These are phyloP conservation scores for Xylaria cubensis DNA, from an alignment of 495 filamentous ascomycete species.

Conservation along the genomic window DNA sequence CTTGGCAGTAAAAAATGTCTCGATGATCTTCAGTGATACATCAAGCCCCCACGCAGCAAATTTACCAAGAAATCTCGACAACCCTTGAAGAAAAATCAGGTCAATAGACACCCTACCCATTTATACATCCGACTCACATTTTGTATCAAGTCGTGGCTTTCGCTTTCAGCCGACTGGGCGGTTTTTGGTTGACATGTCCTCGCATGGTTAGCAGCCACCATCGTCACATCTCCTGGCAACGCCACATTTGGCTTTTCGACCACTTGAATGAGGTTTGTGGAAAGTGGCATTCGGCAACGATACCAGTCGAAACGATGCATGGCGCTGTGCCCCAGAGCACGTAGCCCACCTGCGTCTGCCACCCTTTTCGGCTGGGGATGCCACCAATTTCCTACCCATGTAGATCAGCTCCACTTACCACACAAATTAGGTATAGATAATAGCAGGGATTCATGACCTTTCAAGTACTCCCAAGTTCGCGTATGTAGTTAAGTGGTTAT, in stretches of 20 bases:
- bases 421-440: no score
- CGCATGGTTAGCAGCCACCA: neutral
- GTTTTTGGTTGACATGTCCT: constrained; percentile 12
- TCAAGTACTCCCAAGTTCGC: no score
- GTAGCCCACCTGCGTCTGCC: no score
- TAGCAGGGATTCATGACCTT: no score
- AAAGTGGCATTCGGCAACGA: neutral
- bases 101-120: neutral
- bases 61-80: neutral
- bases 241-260: neutral
- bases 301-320: neutral
- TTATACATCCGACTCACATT: neutral
- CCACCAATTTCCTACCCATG: no score
- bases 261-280: neutral
- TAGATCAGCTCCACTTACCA: no score
- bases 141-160: neutral
- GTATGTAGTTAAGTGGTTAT: no score
- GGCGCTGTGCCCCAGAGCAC: neutral
- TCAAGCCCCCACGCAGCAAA: constrained; percentile 7
- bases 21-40: neutral
- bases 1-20: neutral
- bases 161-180: neutral
- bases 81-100: neutral
- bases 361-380: no score
- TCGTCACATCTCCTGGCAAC: neutral